Conservation (phyloP, 805 yeast species). For the Dipodascopsis tothii region DNA sequence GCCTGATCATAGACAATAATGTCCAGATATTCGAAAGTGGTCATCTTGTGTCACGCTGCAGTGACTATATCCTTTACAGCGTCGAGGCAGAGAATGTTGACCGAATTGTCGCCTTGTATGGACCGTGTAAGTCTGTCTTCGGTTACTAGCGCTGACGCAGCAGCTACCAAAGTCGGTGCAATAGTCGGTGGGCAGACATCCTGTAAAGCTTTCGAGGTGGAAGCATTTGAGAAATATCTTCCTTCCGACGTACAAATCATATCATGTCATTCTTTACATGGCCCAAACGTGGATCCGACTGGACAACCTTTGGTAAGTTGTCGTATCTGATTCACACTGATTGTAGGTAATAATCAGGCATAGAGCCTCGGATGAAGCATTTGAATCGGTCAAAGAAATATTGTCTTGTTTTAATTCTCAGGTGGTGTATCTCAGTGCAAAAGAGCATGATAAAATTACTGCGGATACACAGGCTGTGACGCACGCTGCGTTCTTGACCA, state of each 20-base stretch:
- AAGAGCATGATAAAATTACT: constrained; percentile 86
- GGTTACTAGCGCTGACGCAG: neutral
- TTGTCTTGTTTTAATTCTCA: constrained; percentile 72
- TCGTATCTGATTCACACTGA: no score
- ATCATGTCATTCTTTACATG: constrained; percentile 87
- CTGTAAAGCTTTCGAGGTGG: constrained; percentile 84
- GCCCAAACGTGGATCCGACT: constrained; percentile 78
- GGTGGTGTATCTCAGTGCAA: constrained; percentile 68
- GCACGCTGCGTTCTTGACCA: constrained; percentile 91
- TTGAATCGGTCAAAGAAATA: constrained; percentile 54
- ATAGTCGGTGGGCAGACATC: constrained; percentile 98
- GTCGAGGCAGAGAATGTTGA: constrained; percentile 87
- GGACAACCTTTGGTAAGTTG: constrained; percentile 97
- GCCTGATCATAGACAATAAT: constrained; percentile 6
- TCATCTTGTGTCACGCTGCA: constrained; percentile 66
- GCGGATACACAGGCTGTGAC: constrained; percentile 99
- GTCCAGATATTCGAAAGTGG: constrained; percentile 67
- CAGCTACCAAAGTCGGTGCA: constrained; percentile 70
- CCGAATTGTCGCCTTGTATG: constrained; percentile 65
- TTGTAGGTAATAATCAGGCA: constrained; percentile 75
- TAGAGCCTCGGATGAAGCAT: constrained; percentile 49
- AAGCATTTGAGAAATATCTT: constrained; percentile 66
- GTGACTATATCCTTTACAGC: constrained; percentile 81
- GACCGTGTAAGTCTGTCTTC: constrained; percentile 44
- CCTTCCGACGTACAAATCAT: constrained; percentile 79